Conservation (phyloP, 2,329 filamentous ascomycete genomes). For the Gaeumannomyces tritici region DNA sequence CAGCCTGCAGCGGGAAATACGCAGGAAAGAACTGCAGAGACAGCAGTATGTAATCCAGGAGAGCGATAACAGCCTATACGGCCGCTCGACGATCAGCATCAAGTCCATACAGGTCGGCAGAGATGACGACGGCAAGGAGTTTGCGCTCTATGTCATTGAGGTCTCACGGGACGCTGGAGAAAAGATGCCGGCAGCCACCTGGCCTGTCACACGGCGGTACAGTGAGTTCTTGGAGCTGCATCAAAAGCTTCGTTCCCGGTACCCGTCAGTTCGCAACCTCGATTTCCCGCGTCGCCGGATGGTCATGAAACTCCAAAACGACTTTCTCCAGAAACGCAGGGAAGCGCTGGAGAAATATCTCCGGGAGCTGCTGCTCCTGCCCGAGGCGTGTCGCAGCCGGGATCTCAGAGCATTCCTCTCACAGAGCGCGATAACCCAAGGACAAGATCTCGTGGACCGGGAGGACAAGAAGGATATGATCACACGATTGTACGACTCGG, state of each 20-base stretch:
- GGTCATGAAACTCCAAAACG: slow-evolving; percentile 92
- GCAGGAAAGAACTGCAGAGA: slow-evolving; percentile 87
- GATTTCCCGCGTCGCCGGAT: slow-evolving; percentile 89
- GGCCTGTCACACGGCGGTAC: slow-evolving; percentile 86
- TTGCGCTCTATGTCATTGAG: slow-evolving; percentile 86
- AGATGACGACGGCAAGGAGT: slow-evolving; percentile 89
- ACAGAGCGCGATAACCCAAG: slow-evolving; percentile 64
- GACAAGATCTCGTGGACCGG: slow-evolving; percentile 44
- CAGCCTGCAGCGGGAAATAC: slow-evolving; percentile 84
- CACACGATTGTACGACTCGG: slow-evolving; percentile 88
- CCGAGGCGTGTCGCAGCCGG: slow-evolving; percentile 87
- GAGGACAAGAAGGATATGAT: slow-evolving; percentile 80
- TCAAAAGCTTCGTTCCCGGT: slow-evolving; percentile 74
- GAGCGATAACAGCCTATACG: slow-evolving; percentile 94
- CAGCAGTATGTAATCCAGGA: slow-evolving; percentile 97
- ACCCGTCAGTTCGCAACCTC: slow-evolving; percentile 77
- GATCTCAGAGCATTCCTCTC: slow-evolving; percentile 90
- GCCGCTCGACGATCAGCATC: slow-evolving; percentile 80
- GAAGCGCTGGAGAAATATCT: slow-evolving; percentile 79
- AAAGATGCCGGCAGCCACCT: slow-evolving; percentile 92
- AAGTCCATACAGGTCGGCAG: slow-evolving; percentile 87
- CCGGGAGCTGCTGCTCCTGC: slow-evolving; percentile 69
- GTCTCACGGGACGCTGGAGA: slow-evolving; percentile 85
- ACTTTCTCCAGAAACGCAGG: slow-evolving; percentile 86
- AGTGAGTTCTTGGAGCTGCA: slow-evolving; percentile 96